phyloP scores from a whole-genome alignment of 805 yeast genomes.

The Cyberlindnera americana region DNA sequence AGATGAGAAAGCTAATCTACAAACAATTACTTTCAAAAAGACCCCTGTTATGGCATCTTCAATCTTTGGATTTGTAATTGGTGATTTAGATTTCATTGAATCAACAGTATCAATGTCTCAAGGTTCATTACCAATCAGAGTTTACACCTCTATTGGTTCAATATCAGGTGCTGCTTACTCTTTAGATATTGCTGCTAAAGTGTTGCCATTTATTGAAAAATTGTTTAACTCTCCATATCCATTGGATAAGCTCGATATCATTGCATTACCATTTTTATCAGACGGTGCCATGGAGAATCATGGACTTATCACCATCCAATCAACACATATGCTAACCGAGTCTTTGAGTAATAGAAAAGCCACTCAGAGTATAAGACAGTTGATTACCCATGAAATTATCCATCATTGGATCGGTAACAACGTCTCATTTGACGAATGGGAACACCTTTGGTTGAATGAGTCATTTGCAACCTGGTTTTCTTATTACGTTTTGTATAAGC shows the following conservation, averaged over 20 bases:
- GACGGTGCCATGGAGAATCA: slow-evolving; percentile 84
- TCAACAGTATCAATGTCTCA: slow-evolving; percentile 29
- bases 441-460: slow-evolving; percentile 71
- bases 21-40: slow-evolving; percentile 41
- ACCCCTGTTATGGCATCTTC: slow-evolving; percentile 63
- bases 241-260: slow-evolving; percentile 59
- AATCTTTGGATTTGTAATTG: slow-evolving; percentile 63
- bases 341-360: slow-evolving; percentile 26
- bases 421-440: slow-evolving; percentile 66
- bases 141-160: slow-evolving; percentile 56
- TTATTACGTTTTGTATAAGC: slow-evolving; percentile 37
- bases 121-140: slow-evolving; percentile 42
- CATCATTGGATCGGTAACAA: slow-evolving; percentile 81
- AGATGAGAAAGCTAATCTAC: slow-evolving; percentile 24
- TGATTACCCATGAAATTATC: slow-evolving; percentile 67
- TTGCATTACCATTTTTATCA: slow-evolving; percentile 63
- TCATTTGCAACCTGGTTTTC: slow-evolving; percentile 76
- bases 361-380: slow-evolving; percentile 42
- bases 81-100: slow-evolving; percentile 58
- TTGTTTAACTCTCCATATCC: slow-evolving; percentile 50
- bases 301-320: slow-evolving; percentile 61
- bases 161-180: slow-evolving; percentile 46
- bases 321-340: slow-evolving; percentile 44
- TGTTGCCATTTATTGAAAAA: slow-evolving; percentile 45
- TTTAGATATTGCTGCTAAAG: slow-evolving; percentile 41